Percentiles rank a stretch among this genome's conserved stretches.
phyloP scores from a whole-genome alignment of 345 rosid species.

The Rhodamnia rubescens region DNA sequence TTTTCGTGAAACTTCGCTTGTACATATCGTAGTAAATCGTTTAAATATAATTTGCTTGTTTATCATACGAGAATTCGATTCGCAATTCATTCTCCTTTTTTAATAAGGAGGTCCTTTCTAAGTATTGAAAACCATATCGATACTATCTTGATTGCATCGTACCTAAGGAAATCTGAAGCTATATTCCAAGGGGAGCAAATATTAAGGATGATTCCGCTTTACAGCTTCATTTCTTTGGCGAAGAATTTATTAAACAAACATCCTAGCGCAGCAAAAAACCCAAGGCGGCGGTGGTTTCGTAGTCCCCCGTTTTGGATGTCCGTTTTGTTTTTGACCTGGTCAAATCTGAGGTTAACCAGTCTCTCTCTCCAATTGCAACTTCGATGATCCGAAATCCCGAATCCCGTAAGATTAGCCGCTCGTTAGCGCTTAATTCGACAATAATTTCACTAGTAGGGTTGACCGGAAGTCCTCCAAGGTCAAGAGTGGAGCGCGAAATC shows the following conservation, averaged over 20 bases:
- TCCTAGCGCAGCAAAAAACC: background rate
- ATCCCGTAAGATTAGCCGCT: background rate
- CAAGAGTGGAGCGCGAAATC: background rate
- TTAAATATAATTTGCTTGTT: background rate
- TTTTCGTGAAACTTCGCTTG: background rate
- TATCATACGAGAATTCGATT: too few species aligned
- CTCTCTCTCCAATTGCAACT: background rate
- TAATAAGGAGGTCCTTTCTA: too few species aligned
- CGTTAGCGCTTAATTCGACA: background rate
- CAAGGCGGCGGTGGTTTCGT: background rate
- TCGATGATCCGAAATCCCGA: background rate
- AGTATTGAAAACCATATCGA: background rate
- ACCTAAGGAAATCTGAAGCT: background rate
- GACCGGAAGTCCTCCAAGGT: background rate
- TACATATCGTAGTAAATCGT: background rate
- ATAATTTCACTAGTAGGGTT: background rate
- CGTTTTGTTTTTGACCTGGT: background rate
- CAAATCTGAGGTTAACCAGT: background rate
- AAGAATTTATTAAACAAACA: background rate
- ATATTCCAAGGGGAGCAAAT: background rate
- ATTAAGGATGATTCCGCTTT: too few species aligned
- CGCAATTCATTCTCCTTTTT: too few species aligned
- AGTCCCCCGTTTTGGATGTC: background rate
- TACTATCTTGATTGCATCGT: background rate
- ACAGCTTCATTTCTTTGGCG: rapidly evolving